Evolutionary conservation across 2,329 filamentous ascomycete species (phyloP).

Genomic region (Gyromitra esculenta): DNA sequence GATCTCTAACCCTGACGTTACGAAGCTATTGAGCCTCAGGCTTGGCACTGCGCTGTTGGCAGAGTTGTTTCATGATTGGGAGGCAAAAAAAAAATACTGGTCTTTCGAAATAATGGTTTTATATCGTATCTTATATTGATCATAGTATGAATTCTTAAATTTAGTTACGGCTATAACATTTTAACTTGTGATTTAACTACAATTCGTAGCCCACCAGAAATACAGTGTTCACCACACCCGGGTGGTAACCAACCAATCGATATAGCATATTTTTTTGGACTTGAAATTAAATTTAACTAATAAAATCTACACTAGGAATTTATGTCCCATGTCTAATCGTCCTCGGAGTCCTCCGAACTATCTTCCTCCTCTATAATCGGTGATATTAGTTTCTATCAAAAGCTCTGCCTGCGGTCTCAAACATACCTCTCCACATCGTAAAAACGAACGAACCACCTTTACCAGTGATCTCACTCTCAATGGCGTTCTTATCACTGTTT

Average conservation of each 20-base stretch:
- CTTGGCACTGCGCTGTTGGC: conserved; percentile 32
- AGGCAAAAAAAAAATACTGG: background rate
- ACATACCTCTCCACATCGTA: conserved; percentile 26
- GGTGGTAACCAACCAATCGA: background rate
- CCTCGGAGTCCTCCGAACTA: background rate
- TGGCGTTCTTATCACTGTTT: conserved; percentile 11
- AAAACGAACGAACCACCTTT: conserved; percentile 29
- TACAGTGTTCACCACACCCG: background rate
- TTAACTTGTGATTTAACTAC: background rate
- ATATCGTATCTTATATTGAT: background rate
- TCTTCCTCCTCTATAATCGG: conserved; percentile 16
- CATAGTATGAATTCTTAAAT: background rate
- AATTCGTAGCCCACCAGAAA: background rate
- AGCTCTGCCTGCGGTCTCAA: background rate
- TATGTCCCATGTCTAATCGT: background rate
- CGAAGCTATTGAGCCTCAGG: conserved; percentile 27
- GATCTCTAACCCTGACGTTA: conserved; percentile 28
- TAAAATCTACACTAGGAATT: background rate
- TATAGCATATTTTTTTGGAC: background rate
- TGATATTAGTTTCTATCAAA: conserved; percentile 4
- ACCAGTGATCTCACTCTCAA: conserved; percentile 14
- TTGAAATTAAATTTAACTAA: no score
- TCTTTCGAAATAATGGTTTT: background rate
- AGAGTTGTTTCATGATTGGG: background rate
- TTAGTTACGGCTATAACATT: background rate